phyloP scores from a whole-genome alignment of 139 green algal genomes.

The Astrephomene gubernaculifera region DNA sequence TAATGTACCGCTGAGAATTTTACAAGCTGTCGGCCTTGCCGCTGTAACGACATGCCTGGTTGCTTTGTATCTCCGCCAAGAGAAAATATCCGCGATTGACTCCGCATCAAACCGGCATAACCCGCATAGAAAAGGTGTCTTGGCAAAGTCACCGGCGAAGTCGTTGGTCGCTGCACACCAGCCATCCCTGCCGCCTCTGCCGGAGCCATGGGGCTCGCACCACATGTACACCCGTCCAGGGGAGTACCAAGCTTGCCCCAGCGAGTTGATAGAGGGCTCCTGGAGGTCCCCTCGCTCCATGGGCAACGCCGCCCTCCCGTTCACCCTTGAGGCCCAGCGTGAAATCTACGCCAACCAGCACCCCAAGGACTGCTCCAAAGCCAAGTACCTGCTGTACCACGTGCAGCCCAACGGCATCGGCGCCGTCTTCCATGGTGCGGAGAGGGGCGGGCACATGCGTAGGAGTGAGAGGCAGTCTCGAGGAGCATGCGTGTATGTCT shows the following conservation, averaged over 20 bases:
- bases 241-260: neutral
- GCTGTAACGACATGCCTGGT: neutral
- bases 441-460: too few relatives aligned
- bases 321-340: conserved; percentile 19
- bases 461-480: too few relatives aligned
- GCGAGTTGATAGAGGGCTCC: neutral
- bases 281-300: conserved; percentile 14
- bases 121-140: neutral
- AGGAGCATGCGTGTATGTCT: too few relatives aligned
- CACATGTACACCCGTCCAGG: neutral
- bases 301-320: neutral
- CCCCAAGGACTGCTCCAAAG: conserved; percentile 27
- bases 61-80: conserved; percentile 12
- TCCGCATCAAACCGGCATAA: neutral
- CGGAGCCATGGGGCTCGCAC: conserved; percentile 25
- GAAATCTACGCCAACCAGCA: conserved; percentile 37
- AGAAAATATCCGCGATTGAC: neutral
- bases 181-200: neutral
- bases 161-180: neutral
- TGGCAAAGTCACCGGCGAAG: neutral
- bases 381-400: conserved; percentile 23
- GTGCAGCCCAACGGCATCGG: conserved; percentile 27
- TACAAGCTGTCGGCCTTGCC: neutral
- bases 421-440: conserved; percentile 25
- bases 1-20: neutral